phyloP scores from a whole-genome alignment of 2,329 filamentous ascomycete species.

The Penicillium sp. region DNA sequence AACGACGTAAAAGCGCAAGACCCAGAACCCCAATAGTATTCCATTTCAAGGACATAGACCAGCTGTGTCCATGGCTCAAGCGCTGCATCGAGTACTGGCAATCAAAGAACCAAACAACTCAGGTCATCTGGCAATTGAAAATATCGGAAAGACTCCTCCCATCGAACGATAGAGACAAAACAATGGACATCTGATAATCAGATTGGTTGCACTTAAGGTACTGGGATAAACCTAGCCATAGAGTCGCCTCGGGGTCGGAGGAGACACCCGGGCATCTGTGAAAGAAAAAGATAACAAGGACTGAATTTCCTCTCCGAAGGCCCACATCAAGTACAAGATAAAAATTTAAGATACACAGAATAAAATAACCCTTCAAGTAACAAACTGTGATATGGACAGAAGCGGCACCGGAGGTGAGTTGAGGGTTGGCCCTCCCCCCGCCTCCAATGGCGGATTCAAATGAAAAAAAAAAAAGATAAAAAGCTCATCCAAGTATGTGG shows the following conservation, averaged over 20 bases:
- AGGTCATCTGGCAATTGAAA: not conserved
- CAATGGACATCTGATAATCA: not conserved
- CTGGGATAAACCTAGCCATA: slow-evolving; percentile 6
- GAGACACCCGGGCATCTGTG: slow-evolving; percentile 1
- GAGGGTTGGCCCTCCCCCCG: slow-evolving; percentile 7
- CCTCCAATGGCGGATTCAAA: slow-evolving; percentile 1
- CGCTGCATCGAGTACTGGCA: not conserved
- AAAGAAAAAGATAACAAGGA: slow-evolving; percentile 25
- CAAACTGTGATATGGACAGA: slow-evolving; percentile 30
- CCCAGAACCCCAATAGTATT: not conserved
- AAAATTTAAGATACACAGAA: slow-evolving; percentile 37
- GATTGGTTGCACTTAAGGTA: slow-evolving; percentile 11
- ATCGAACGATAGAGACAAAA: not conserved
- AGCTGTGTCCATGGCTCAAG: not conserved
- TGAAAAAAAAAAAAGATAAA: not conserved
- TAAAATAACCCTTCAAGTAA: slow-evolving; percentile 28
- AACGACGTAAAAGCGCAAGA: not conserved
- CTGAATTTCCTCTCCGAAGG: slow-evolving; percentile 22
- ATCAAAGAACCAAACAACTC: not conserved
- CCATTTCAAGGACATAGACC: not conserved
- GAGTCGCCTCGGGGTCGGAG: not conserved
- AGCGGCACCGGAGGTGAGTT: slow-evolving; percentile 9
- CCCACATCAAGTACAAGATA: slow-evolving; percentile 25
- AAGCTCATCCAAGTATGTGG: slow-evolving; percentile 12
- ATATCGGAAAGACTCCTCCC: not conserved